phyloP scores from a whole-genome alignment of 495 filamentous ascomycete species.

The Xylaria castorea region DNA sequence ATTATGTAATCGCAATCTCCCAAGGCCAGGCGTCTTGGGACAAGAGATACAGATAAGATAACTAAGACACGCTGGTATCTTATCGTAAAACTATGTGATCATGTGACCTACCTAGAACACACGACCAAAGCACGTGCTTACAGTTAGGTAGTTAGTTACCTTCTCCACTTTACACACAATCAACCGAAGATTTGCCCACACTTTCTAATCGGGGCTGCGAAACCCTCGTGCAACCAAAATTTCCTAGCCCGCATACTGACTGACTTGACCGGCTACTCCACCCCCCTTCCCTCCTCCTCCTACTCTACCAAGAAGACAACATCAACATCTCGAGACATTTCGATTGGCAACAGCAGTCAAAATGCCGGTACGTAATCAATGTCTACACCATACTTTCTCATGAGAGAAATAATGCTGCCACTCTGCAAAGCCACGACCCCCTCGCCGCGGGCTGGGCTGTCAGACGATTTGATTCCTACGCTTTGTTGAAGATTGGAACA shows the following conservation, averaged over 20 bases:
- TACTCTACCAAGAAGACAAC: conserved; percentile 41
- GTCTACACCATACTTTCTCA: background rate
- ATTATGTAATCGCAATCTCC: conserved; percentile 18
- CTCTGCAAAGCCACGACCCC: background rate
- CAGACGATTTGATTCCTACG: background rate
- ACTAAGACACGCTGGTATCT: conserved; percentile 8
- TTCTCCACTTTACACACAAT: conserved; percentile 17
- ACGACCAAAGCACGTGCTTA: too few relatives aligned
- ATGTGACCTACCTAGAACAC: conserved; percentile 1
- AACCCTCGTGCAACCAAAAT: conserved; percentile 43
- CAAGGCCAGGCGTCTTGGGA: background rate
- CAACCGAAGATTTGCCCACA: conserved; percentile 41
- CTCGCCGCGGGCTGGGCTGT: background rate
- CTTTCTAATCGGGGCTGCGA: conserved; percentile 47
- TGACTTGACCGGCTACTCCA: conserved; percentile 37
- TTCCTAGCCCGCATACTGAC: conserved; percentile 30
- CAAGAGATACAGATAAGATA: background rate
- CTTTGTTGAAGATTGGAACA: conserved; percentile 1
- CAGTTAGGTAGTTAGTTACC: too few relatives aligned
- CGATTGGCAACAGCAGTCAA: conserved; percentile 65
- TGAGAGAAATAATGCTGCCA: background rate
- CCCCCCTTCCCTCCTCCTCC: conserved; percentile 35
- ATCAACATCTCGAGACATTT: conserved; percentile 48
- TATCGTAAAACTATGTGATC: background rate
- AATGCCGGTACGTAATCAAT: conserved; percentile 75